These are phyloP conservation scores for Vitis vinifera DNA, from an alignment of 164 flowering plant species.

Conservation along the genomic window ASM3070453v1 NC_081806.1:580501-581000, in stretches of 20 bases:
- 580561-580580: constrained; percentile 8
- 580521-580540: constrained; percentile 23
- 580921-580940: constrained; percentile 52
- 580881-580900: constrained; percentile 61
- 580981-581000: constrained; percentile 51
- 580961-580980: constrained; percentile 26
- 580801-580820: constrained; percentile 85
- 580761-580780: constrained; percentile 71
- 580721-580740: constrained; percentile 36
- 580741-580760: constrained; percentile 68
- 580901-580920: constrained; percentile 44
- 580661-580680: constrained; percentile 77
- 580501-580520: constrained; percentile 29
- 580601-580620: constrained; percentile 19
- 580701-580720: constrained; percentile 21
- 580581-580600: constrained; percentile 18
- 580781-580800: constrained; percentile 87
- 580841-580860: constrained; percentile 91
- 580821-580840: constrained; percentile 72
- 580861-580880: constrained; percentile 76
- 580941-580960: constrained; percentile 75
- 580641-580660: constrained; percentile 74
- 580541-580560: constrained; percentile 57
- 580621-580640: constrained; percentile 48
- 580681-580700: constrained; percentile 40